Conservation (phyloP, 345 rosid species). For the Heritiera fomes region DNA sequence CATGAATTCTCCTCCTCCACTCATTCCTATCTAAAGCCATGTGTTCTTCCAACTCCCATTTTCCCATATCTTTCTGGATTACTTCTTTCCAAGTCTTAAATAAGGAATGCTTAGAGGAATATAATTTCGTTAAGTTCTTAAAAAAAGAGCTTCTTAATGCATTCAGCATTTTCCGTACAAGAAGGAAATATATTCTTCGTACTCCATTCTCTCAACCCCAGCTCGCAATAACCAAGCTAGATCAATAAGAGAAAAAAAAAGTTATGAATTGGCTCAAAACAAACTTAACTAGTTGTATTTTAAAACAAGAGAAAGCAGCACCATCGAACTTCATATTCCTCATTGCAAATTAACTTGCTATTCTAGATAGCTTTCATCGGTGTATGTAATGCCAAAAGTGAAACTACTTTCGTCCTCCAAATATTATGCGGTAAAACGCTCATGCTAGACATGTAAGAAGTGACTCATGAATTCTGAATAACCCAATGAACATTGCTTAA, state of each 20-base stretch:
- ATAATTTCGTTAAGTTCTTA: background rate
- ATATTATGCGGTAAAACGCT: background rate
- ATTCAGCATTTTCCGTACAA: background rate
- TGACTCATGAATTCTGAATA: background rate
- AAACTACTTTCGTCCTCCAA: background rate
- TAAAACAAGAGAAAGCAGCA: background rate
- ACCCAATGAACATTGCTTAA: background rate
- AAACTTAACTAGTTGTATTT: background rate
- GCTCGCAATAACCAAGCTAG: background rate
- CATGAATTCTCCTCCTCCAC: too few relatives aligned
- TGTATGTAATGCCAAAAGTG: conserved; percentile 2
- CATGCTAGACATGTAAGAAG: background rate
- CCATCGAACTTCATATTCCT: conserved; percentile 4
- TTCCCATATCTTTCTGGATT: too few relatives aligned
- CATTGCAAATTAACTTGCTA: background rate
- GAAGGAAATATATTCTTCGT: background rate
- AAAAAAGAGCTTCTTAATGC: background rate
- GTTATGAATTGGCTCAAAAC: background rate
- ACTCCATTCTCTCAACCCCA: background rate
- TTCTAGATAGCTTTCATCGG: background rate
- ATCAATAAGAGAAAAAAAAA: background rate
- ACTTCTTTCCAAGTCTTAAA: background rate
- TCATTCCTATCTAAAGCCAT: too few relatives aligned
- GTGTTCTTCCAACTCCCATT: too few relatives aligned
- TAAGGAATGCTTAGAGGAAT: background rate